These are phyloP conservation scores for Rhizophora apiculata DNA, from an alignment of 345 rosid species.

Conservation along the genomic window DNA sequence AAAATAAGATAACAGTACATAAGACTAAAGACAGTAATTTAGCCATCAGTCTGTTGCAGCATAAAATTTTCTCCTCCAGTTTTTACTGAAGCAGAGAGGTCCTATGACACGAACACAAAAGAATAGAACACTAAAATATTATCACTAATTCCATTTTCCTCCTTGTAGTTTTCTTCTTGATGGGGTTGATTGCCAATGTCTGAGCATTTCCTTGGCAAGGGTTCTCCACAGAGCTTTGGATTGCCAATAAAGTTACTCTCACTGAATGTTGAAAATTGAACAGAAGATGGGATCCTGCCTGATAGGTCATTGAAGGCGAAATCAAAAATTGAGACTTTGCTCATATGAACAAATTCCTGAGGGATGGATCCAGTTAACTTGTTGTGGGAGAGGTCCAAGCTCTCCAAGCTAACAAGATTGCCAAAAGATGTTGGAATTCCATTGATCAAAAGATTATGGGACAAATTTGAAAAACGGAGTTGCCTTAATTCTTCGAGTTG, in stretches of 20 bases:
- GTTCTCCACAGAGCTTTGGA: conserved; percentile 17
- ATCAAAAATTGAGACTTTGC: background rate
- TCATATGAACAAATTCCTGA: background rate
- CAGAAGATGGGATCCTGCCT: conserved; percentile 18
- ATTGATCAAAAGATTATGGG: conserved; percentile 17
- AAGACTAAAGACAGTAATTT: background rate
- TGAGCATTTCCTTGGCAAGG: conserved; percentile 5
- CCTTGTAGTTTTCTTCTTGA: background rate
- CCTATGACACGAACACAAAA: conserved; percentile 10
- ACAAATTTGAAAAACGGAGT: conserved; percentile 21
- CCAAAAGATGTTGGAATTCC: conserved; percentile 15
- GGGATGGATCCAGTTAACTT: conserved; percentile 18
- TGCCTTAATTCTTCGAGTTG: conserved; percentile 12
- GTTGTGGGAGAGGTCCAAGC: conserved; percentile 31
- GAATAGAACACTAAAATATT: conserved; percentile 14
- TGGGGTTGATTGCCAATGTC: background rate
- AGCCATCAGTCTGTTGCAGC: conserved; percentile 4
- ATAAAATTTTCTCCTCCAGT: conserved; percentile 17
- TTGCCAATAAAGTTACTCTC: conserved; percentile 14
- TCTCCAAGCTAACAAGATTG: conserved; percentile 16
- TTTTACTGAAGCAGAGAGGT: conserved; percentile 1
- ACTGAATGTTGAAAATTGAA: conserved; percentile 18
- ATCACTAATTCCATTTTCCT: conserved; percentile 2
- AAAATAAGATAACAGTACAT: background rate
- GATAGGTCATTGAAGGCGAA: conserved; percentile 22